Percentiles rank a stretch among this genome's conserved stretches.
Conservation (phyloP, 2,329 filamentous ascomycete species). For the Ploettnerulaceae sp. region DNA sequence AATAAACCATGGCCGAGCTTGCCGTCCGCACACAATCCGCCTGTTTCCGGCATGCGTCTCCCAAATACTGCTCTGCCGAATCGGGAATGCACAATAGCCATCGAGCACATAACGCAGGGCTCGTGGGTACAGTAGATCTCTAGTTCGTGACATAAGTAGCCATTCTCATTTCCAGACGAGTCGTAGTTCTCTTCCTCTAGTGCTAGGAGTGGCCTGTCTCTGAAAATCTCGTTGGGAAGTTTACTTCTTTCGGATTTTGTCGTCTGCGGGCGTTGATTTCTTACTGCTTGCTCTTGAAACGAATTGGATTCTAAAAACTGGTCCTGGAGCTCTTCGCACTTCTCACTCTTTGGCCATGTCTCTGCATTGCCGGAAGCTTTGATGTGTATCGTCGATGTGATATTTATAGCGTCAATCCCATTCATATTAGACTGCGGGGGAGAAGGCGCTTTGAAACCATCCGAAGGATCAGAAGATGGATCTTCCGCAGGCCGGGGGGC, state of each 20-base stretch:
- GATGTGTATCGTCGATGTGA: no score
- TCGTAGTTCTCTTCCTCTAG: constrained; percentile 54
- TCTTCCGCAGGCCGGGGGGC: no score
- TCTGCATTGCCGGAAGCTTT: background rate
- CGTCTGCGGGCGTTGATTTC: no score
- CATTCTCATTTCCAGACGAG: constrained; percentile 62
- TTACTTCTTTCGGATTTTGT: no score
- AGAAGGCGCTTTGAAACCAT: no score
- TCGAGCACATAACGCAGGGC: constrained; percentile 93
- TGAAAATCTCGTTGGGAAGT: constrained; percentile 51
- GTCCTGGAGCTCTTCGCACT: no score
- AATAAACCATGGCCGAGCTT: constrained; percentile 61
- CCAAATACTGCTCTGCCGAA: constrained; percentile 84
- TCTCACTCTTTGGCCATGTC: background rate
- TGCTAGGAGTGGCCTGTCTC: constrained; percentile 62
- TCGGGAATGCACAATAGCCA: constrained; percentile 91
- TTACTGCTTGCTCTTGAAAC: background rate
- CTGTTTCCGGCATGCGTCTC: constrained; percentile 72
- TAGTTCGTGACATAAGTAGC: constrained; percentile 89
- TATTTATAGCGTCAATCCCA: no score
- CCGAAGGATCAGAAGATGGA: no score
- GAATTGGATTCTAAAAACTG: background rate
- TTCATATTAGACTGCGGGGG: no score
- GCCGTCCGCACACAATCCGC: constrained; percentile 76
- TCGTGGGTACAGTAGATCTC: constrained; percentile 95